Evolutionary conservation across 495 filamentous ascomycete genomes (phyloP), one percentile per base, ranked within the genome.

Genomic region (Xylaria curta): DNA sequence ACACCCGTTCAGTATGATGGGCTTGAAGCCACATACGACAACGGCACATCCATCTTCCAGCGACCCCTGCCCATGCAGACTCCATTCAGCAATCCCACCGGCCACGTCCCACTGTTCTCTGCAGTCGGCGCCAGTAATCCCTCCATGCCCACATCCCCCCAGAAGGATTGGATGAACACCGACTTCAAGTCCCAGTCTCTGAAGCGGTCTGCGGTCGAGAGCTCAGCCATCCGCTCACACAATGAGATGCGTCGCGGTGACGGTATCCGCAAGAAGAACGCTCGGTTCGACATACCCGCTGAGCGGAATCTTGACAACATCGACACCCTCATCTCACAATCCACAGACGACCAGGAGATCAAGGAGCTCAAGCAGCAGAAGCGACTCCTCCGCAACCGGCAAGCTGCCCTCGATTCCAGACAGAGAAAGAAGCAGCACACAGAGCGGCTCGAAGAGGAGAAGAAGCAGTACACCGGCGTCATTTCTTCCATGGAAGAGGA

Each of bases 281-380:
- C 95, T 75, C 91, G 97, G 59, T 97, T 99, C 82, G 96, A 98
- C 78, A 98, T 99, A 72, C 96, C 96, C 5, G 90, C 93, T 13
- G 97, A 97, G 83, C 89, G 95, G 54, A 98, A 93, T 74, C 88
- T 98, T 72, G 90, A 88, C 85, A 98, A 97, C 81, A 98, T 99
- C 84, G 96, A 99, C 81, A 89, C 92, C 66, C 84, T 98, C 76
- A 98, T 99, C 83, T 87, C 90, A 42, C 89, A 93, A 81, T 95
- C 94, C 24, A 92, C 84, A 61, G 94, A 98, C 75, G 96, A 98
- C 74, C 92, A 97, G 71, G 92, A 96, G 85, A 92, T 97, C 83
- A 98, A 97, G 86, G 95, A 98, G 82, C 86, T 98, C 76, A 98
- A 98, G 89, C 94, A 97, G 77, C 97, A 98, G 81, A 99, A 99